Conservation (phyloP, 2,329 filamentous ascomycete genomes). For the Stemphylium lycopersici region DNA sequence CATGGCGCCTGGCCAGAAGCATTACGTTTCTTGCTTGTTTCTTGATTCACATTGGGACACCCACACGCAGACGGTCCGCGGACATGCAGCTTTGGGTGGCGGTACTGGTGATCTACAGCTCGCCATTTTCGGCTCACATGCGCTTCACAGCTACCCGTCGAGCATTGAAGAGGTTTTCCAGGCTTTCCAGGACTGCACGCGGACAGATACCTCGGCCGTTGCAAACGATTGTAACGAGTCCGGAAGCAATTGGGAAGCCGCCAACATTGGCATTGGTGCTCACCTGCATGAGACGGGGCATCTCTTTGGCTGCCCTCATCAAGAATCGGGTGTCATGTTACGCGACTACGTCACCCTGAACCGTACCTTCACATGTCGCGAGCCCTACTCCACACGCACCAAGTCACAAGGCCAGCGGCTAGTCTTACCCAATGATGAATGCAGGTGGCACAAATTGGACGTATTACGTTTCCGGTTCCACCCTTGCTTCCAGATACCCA, state of each 20-base stretch:
- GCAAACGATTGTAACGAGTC: conserved; percentile 87
- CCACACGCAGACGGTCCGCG: conserved; percentile 70
- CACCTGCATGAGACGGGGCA: conserved; percentile 92
- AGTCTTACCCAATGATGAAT: conserved; percentile 80
- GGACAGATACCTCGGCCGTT: conserved; percentile 79
- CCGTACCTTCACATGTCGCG: conserved; percentile 78
- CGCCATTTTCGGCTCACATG: conserved; percentile 91
- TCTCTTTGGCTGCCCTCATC: conserved; percentile 86
- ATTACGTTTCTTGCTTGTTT: conserved; percentile 85
- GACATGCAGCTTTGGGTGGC: conserved; percentile 84
- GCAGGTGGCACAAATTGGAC: conserved; percentile 89
- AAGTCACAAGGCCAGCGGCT: conserved; percentile 78
- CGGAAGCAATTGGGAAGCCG: conserved; percentile 94
- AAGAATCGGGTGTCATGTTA: conserved; percentile 90
- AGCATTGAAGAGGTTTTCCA: conserved; percentile 88
- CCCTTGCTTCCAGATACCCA: conserved; percentile 84
- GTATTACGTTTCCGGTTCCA: conserved; percentile 87
- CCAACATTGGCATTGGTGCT: conserved; percentile 89
- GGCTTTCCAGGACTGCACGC: conserved; percentile 88
- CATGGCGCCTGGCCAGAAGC: conserved; percentile 75
- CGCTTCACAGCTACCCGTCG: conserved; percentile 87
- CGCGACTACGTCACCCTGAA: conserved; percentile 86
- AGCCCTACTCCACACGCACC: conserved; percentile 86
- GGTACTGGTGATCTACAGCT: conserved; percentile 75
- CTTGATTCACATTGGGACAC: conserved; percentile 90